phyloP scores from a whole-genome alignment of 2,329 filamentous ascomycete species.

The Capronia americana region DNA sequence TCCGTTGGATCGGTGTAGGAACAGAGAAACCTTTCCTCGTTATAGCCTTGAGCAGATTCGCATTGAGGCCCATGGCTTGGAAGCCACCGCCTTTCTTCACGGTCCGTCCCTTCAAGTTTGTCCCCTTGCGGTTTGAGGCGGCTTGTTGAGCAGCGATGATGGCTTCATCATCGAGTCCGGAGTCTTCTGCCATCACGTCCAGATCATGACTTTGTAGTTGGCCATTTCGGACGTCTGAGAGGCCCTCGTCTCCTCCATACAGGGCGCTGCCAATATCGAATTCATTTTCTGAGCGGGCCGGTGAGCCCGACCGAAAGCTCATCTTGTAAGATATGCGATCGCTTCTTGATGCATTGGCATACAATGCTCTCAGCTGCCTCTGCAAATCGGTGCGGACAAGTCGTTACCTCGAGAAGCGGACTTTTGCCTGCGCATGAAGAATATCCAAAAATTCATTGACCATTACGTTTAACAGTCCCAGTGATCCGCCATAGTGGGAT shows the following conservation, averaged over 20 bases:
- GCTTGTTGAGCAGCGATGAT: constrained; percentile 91
- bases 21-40: constrained; percentile 92
- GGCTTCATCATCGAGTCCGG: constrained; percentile 71
- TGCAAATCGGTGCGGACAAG: not conserved
- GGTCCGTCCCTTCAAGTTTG: constrained; percentile 80
- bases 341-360: not conserved
- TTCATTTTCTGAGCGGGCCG: constrained; percentile 84
- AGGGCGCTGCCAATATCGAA: constrained; percentile 85
- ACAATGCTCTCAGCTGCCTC: not conserved
- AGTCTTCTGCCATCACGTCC: constrained; percentile 58
- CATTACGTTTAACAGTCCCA: not conserved
- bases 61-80: constrained; percentile 89
- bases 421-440: constrained; percentile 23
- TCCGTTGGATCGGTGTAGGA: constrained; percentile 95
- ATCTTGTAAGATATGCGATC: constrained; percentile 18
- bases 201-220: constrained; percentile 38
- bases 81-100: constrained; percentile 97
- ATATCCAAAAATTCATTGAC: constrained; percentile 23
- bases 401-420: not conserved
- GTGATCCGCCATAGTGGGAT: constrained; percentile 15
- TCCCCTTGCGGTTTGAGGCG: constrained; percentile 82
- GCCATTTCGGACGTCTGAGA: constrained; percentile 41
- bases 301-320: constrained; percentile 66
- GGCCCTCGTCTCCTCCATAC: constrained; percentile 65
- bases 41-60: constrained; percentile 86